phyloP scores from a whole-genome alignment of 352 stramenopile genomes.

The Phytophthora megakarya region DNA sequence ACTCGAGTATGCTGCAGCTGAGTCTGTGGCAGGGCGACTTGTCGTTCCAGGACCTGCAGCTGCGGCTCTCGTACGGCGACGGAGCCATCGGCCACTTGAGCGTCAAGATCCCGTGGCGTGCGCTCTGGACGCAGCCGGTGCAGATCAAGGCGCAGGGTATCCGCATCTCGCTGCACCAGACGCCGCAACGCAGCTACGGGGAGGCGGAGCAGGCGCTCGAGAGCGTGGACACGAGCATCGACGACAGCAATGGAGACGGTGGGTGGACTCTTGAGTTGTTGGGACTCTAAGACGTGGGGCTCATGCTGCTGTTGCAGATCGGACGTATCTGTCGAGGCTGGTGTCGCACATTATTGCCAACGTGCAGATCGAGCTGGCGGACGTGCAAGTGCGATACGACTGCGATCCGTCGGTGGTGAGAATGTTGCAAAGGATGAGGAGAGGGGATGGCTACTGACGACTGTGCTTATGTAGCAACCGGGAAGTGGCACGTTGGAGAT shows the following conservation, averaged over 20 bases:
- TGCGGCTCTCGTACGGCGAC: slow-evolving; percentile 80
- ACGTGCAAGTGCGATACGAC: slow-evolving; percentile 86
- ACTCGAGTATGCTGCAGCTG: slow-evolving; percentile 83
- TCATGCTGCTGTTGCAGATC: slow-evolving; percentile 41
- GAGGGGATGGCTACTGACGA: background rate
- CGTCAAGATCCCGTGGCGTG: slow-evolving; percentile 86
- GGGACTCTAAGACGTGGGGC: background rate
- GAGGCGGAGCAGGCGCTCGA: slow-evolving; percentile 14
- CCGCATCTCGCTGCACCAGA: slow-evolving; percentile 72
- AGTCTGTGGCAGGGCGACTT: slow-evolving; percentile 88
- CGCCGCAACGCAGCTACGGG: slow-evolving; percentile 32
- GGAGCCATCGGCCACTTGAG: slow-evolving; percentile 77
- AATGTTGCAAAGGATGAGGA: background rate
- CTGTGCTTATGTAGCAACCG: slow-evolving; percentile 43
- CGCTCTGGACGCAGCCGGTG: slow-evolving; percentile 83
- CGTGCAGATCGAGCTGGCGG: slow-evolving; percentile 83
- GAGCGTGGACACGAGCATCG: slow-evolving; percentile 36
- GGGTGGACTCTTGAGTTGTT: background rate
- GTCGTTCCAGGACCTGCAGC: slow-evolving; percentile 81
- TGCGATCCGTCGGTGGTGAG: slow-evolving; percentile 71
- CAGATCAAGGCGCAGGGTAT: slow-evolving; percentile 78
- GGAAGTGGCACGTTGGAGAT: slow-evolving; percentile 76
- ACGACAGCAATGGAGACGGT: slow-evolving; percentile 49
- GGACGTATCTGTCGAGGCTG: slow-evolving; percentile 82
- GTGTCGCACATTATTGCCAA: slow-evolving; percentile 88